phyloP scores from a whole-genome alignment of 1,284 basidiomycete genomes.

The Schizophyllum commune region DNA sequence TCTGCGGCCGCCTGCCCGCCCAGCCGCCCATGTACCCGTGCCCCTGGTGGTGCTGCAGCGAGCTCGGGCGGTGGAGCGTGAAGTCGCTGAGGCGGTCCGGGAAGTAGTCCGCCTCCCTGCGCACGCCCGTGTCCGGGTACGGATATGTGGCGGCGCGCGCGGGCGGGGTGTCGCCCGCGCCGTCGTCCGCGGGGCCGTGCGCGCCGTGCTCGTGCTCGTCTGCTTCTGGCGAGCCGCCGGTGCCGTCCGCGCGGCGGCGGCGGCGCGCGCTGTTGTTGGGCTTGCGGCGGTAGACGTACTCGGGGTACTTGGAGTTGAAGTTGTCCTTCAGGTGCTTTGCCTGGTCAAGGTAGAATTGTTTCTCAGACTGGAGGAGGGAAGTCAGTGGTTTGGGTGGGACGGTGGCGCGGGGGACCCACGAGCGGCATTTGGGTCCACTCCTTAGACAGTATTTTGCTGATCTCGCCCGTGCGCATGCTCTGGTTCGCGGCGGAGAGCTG shows the following conservation, averaged over 20 bases:
- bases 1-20: background rate
- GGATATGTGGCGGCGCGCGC: background rate
- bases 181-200: background rate
- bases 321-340: slow-evolving; percentile 75
- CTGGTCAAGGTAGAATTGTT: slow-evolving; percentile 79
- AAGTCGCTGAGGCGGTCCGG: background rate
- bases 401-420: slow-evolving; percentile 31
- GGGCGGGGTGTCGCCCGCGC: background rate
- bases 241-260: slow-evolving; percentile 20
- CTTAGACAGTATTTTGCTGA: slow-evolving; percentile 73
- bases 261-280: slow-evolving; percentile 77
- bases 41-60: background rate
- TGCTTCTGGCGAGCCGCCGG: background rate
- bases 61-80: background rate
- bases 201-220: background rate
- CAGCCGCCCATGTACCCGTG: background rate
- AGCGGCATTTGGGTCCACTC: slow-evolving; percentile 73
- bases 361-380: slow-evolving; percentile 45
- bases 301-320: slow-evolving; percentile 79
- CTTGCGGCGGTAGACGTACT: slow-evolving; percentile 77
- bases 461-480: slow-evolving; percentile 79
- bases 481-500: slow-evolving; percentile 77
- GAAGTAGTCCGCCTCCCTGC: background rate
- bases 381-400: slow-evolving; percentile 6
- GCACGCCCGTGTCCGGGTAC: background rate